Evolutionary conservation across 2,329 filamentous ascomycete genomes (phyloP).

Genomic region (Colletotrichum sansevieriae): DNA sequence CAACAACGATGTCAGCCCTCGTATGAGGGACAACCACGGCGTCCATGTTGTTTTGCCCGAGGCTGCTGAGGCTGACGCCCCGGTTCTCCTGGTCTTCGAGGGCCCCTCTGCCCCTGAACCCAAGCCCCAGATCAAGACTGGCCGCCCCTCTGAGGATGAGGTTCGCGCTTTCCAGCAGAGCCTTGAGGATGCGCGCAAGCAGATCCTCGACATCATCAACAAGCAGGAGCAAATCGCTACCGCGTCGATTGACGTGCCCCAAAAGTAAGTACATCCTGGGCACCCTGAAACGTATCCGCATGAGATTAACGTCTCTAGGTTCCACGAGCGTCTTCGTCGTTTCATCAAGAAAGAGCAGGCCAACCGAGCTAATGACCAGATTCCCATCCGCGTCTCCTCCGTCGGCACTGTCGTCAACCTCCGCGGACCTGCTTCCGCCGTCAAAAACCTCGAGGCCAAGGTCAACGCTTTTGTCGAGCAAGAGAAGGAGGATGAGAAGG

Average conservation of each 20-base stretch:
- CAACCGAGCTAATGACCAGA: slow-evolving; percentile 66
- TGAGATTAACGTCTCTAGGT: slow-evolving; percentile 55
- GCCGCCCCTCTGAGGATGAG: slow-evolving; percentile 55
- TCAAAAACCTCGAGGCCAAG: slow-evolving; percentile 79
- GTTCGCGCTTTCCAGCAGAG: slow-evolving; percentile 66
- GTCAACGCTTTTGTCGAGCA: slow-evolving; percentile 85
- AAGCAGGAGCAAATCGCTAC: slow-evolving; percentile 69
- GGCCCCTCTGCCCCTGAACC: slow-evolving; percentile 57
- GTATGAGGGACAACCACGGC: slow-evolving; percentile 76
- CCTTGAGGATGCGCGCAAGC: slow-evolving; percentile 67
- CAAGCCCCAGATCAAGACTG: slow-evolving; percentile 43
- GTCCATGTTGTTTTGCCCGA: slow-evolving; percentile 82
- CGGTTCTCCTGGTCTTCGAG: slow-evolving; percentile 82
- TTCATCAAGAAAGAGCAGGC: slow-evolving; percentile 77
- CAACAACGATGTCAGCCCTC: slow-evolving; percentile 71
- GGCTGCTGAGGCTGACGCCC: slow-evolving; percentile 67
- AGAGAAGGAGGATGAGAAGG: slow-evolving; percentile 92
- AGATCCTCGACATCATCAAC: slow-evolving; percentile 69
- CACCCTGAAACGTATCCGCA: not conserved
- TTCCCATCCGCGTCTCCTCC: slow-evolving; percentile 71
- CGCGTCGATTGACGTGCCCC: slow-evolving; percentile 68
- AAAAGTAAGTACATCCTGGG: slow-evolving; percentile 58
- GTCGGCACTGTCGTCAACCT: slow-evolving; percentile 75
- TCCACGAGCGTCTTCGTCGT: slow-evolving; percentile 72
- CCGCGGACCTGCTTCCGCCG: slow-evolving; percentile 80